A percentile compares a stretch with the other conserved stretches of the same genome.
Conservation (phyloP, 2,329 filamentous ascomycete genomes). For the Penicillium vulpinum region DNA sequence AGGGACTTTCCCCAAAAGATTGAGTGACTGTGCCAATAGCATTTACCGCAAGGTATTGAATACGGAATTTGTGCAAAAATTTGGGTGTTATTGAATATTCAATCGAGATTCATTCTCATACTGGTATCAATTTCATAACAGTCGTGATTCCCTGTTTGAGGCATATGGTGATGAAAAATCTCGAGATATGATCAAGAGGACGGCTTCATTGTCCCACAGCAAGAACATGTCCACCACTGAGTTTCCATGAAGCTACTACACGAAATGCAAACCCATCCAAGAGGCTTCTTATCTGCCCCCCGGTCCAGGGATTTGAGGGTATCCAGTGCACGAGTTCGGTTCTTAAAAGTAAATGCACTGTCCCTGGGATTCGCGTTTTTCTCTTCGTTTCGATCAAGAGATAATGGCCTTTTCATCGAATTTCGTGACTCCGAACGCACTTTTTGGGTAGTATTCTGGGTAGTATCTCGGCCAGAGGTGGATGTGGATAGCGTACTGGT, state of each 20-base stretch:
- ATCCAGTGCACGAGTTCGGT: conserved; percentile 37
- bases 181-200: conserved; percentile 38
- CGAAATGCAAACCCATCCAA: conserved; percentile 60
- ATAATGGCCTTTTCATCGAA: conserved; percentile 25
- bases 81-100: too few species aligned
- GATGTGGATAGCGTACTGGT: conserved; percentile 18
- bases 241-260: conserved; percentile 65
- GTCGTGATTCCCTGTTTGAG: neutral
- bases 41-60: neutral
- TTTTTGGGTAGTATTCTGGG: neutral
- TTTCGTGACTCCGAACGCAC: conserved; percentile 9
- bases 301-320: conserved; percentile 40
- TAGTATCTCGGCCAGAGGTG: neutral
- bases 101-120: neutral
- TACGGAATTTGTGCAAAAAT: neutral
- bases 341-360: conserved; percentile 30
- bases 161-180: neutral
- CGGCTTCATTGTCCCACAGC: conserved; percentile 60
- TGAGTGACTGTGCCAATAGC: too few species aligned
- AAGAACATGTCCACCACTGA: conserved; percentile 64
- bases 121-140: neutral
- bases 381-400: conserved; percentile 4
- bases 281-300: conserved; percentile 46
- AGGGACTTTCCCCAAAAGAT: too few species aligned
- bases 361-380: conserved; percentile 11